Evolutionary conservation across 2,329 filamentous ascomycete genomes (phyloP), one percentile per base, ranked within the genome.

Genomic region (Exophiala oligosperma): DNA sequence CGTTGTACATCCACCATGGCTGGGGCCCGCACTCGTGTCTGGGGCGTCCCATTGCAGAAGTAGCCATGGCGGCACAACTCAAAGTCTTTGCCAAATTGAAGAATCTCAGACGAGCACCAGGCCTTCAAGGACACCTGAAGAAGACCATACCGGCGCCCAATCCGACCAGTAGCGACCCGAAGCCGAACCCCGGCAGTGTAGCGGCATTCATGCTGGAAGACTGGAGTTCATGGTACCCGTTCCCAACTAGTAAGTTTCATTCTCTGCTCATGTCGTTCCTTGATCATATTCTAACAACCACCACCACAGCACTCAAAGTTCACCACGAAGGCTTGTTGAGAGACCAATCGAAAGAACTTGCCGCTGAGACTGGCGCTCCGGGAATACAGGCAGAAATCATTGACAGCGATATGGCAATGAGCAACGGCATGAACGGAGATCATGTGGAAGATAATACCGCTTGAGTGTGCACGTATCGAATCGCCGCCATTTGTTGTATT

Each of bases 1-100:
- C 70, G 2, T 66, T 71, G 1, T 76, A 81, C 29, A 73, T 75
- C 1, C 70, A 77, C 21, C 81, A 76, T 59, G 77, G 77, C 63
- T 75, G 74, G 53, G 78, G 78, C 0, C 73, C 76, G 32, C 79
- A 82, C 66, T 72, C 77, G 28, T 82, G 79, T 56, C 29, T 80
- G 1, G 76, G 73, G 40, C 71, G 72, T 37, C 72, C 79, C 3
- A 63, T 80, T 1, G 72, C 76, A 0, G 69, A 75, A 11, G 68
- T 74, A 0, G 78, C 75, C 46, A 67, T 81, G 4, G 70, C 73
- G 2, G 71, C 73, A 6, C 75, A 75, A 70, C 68, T 76, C 8
- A 74, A 73, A 59, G 71, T 76, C 0, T 67, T 77, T 32, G 74
- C 74, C 14, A 68, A 71, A 38, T 59, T 77, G 54, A 71, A 74